Conservation (phyloP, 768 basidiomycete genomes). For the Kwoniella sp. region DNA sequence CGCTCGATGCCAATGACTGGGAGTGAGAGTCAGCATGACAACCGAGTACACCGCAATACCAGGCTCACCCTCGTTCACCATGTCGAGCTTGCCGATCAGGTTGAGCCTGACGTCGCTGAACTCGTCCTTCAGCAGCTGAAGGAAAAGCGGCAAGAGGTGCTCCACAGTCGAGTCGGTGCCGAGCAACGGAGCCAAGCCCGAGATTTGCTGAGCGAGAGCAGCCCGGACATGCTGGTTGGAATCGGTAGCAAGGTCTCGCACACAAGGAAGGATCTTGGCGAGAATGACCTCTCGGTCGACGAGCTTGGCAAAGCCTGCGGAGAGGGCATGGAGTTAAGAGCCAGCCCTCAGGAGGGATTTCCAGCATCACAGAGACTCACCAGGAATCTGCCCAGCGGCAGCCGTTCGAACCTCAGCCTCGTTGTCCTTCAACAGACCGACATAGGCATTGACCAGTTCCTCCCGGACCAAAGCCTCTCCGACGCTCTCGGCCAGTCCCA, state of each 20-base stretch:
- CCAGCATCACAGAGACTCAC: slow-evolving; percentile 58
- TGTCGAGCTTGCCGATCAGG: slow-evolving; percentile 97
- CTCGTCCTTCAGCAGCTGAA: slow-evolving; percentile 94
- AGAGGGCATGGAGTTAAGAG: not conserved
- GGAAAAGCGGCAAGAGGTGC: slow-evolving; percentile 90
- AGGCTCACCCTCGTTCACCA: slow-evolving; percentile 76
- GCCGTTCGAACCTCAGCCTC: slow-evolving; percentile 98
- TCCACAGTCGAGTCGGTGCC: slow-evolving; percentile 92
- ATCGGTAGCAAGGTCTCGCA: slow-evolving; percentile 88
- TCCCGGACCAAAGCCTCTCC: slow-evolving; percentile 86
- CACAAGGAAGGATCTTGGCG: slow-evolving; percentile 86
- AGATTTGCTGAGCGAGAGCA: slow-evolving; percentile 91
- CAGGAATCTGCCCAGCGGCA: slow-evolving; percentile 92
- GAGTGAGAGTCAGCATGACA: slow-evolving; percentile 14
- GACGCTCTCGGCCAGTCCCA: slow-evolving; percentile 81
- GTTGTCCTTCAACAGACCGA: slow-evolving; percentile 91
- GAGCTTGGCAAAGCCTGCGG: slow-evolving; percentile 82
- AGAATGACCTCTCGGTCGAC: slow-evolving; percentile 91
- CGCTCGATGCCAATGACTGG: slow-evolving; percentile 96
- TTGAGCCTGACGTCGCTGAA: slow-evolving; percentile 97
- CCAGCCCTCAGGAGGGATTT: not conserved
- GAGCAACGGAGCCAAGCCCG: slow-evolving; percentile 87
- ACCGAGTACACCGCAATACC: not conserved
- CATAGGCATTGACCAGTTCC: slow-evolving; percentile 87
- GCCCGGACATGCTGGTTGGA: slow-evolving; percentile 95